Conservation (phyloP, 768 basidiomycete species). For the Trametes meyenii region DNA sequence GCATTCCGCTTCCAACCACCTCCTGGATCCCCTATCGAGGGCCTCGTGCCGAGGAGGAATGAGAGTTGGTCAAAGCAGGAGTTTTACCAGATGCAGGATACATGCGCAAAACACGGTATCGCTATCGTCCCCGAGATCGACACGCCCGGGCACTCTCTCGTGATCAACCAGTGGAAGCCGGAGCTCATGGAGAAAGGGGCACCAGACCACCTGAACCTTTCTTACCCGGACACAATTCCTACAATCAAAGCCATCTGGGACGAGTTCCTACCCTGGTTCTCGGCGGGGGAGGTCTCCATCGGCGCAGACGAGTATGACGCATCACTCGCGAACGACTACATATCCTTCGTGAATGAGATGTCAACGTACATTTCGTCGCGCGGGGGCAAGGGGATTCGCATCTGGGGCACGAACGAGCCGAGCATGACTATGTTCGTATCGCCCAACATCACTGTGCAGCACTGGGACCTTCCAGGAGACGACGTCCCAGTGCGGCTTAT, state of each 20-base stretch:
- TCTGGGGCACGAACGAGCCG: constrained; percentile 49
- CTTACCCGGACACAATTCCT: constrained; percentile 46
- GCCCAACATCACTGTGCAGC: constrained; percentile 47
- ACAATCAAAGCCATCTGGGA: constrained; percentile 48
- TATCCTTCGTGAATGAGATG: constrained; percentile 48
- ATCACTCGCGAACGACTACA: constrained; percentile 44
- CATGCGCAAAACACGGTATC: constrained; percentile 42
- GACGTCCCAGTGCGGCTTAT: constrained; percentile 32
- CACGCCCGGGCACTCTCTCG: constrained; percentile 46
- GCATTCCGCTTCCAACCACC: constrained; percentile 46
- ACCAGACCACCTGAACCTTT: constrained; percentile 45
- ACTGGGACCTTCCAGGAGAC: constrained; percentile 40
- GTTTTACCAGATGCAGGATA: constrained; percentile 40
- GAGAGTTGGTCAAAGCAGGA: constrained; percentile 42
- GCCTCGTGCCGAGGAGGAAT: constrained; percentile 42
- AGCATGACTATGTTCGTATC: constrained; percentile 40
- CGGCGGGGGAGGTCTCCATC: constrained; percentile 46
- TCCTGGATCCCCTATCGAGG: constrained; percentile 35
- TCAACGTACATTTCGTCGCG: constrained; percentile 36
- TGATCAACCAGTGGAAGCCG: constrained; percentile 49
- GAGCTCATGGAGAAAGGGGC: constrained; percentile 41
- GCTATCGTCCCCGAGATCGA: constrained; percentile 48
- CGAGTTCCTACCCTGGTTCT: constrained; percentile 40
- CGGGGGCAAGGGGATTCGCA: constrained; percentile 42
- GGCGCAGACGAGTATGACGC: constrained; percentile 49